A percentile compares a stretch with the other conserved stretches of the same genome.
phyloP scores from a whole-genome alignment of 257 asterid species.

The Solanum ahanhuiri region DNA sequence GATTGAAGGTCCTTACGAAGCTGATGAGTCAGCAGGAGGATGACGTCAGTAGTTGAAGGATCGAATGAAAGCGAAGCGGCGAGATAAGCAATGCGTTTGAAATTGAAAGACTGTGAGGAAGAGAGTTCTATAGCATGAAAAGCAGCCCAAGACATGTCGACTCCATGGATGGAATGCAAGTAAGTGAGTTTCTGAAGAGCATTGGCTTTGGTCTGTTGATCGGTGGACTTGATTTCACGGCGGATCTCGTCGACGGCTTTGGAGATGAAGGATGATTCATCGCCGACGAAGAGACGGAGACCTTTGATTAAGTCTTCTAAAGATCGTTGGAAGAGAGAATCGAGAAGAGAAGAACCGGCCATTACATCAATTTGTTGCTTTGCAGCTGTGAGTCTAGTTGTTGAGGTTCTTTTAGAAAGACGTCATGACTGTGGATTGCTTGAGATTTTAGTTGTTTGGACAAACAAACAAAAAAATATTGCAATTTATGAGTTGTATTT shows the following conservation, averaged over 20 bases:
- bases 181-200: slow-evolving; percentile 78
- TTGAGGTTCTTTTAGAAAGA: neutral
- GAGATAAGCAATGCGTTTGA: slow-evolving; percentile 64
- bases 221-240: slow-evolving; percentile 82
- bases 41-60: slow-evolving; percentile 68
- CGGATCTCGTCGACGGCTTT: slow-evolving; percentile 75
- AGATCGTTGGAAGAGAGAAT: slow-evolving; percentile 77
- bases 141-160: slow-evolving; percentile 78
- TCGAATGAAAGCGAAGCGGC: slow-evolving; percentile 69
- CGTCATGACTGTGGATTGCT: neutral
- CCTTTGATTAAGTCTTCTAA: slow-evolving; percentile 72
- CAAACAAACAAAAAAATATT: neutral
- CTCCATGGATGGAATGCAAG: slow-evolving; percentile 70
- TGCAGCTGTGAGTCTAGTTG: neutral
- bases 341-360: slow-evolving; percentile 75
- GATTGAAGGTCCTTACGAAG: slow-evolving; percentile 83
- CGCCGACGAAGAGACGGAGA: slow-evolving; percentile 42
- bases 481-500: neutral
- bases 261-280: slow-evolving; percentile 40
- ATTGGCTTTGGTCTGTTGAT: slow-evolving; percentile 53
- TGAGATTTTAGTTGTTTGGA: neutral
- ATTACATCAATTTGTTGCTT: slow-evolving; percentile 6
- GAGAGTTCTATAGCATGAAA: slow-evolving; percentile 83
- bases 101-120: slow-evolving; percentile 45
- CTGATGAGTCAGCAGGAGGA: slow-evolving; percentile 90